Conservation (phyloP, 192 early-diverging fungal genomes). For the Coemansia pectinata region DNA sequence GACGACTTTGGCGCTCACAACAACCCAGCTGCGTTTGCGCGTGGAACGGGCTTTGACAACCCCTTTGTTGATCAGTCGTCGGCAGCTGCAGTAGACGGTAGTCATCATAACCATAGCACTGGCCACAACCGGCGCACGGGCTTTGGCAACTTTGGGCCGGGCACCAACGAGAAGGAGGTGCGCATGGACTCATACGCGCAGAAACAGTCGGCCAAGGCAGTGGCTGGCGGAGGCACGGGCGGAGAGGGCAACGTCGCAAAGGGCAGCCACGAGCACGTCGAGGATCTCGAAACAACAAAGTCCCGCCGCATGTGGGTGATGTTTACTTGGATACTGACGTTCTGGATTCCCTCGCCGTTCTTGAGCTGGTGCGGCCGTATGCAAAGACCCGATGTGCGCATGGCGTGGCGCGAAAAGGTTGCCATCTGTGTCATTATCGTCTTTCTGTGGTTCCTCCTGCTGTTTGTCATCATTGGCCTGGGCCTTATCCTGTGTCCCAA, state of each 20-base stretch:
- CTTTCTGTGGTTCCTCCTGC: conserved; percentile 71
- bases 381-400: conserved; percentile 87
- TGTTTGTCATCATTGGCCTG: conserved; percentile 87
- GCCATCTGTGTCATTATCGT: conserved; percentile 85
- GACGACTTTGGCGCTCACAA: conserved; percentile 23
- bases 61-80: conserved; percentile 39
- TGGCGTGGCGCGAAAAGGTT: conserved; percentile 96
- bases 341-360: conserved; percentile 42
- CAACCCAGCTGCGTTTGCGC: conserved; percentile 10
- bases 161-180: conserved; percentile 14
- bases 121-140: conserved; percentile 1
- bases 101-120: not conserved
- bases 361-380: conserved; percentile 57
- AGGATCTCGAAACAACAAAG: conserved; percentile 35
- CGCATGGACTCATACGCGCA: conserved; percentile 29
- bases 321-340: conserved; percentile 31
- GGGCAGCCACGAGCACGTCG: conserved; percentile 46
- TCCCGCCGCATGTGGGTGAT: conserved; percentile 35
- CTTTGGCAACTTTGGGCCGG: conserved; percentile 1
- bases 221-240: conserved; percentile 28
- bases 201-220: conserved; percentile 8
- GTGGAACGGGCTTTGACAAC: conserved; percentile 9
- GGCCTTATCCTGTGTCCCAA: conserved; percentile 71
- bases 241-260: conserved; percentile 45
- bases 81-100: conserved; percentile 11